Evolutionary conservation across 2,329 filamentous ascomycete species (phyloP).

Genomic region (Nemania sp.): DNA sequence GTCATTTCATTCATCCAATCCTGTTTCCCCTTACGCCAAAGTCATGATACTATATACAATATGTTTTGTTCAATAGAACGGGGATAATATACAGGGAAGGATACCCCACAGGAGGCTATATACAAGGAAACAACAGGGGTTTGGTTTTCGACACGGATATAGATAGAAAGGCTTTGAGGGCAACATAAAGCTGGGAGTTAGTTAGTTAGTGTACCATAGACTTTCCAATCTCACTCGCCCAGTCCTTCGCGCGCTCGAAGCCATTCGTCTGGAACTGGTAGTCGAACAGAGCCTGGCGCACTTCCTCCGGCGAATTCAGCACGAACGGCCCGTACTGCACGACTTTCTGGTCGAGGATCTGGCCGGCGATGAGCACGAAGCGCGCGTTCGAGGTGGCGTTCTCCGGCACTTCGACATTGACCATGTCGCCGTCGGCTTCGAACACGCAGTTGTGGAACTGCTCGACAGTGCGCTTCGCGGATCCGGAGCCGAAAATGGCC

Average conservation of each 20-base stretch:
- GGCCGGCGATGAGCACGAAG: slow-evolving; percentile 69
- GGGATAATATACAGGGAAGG: slow-evolving; percentile 6
- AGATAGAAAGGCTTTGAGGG: neutral
- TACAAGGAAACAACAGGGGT: slow-evolving; percentile 2
- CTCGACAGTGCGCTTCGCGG: slow-evolving; percentile 56
- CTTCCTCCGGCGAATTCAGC: slow-evolving; percentile 62
- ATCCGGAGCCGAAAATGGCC: slow-evolving; percentile 62
- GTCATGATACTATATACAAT: slow-evolving; percentile 14
- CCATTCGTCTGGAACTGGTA: slow-evolving; percentile 67
- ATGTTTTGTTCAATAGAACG: slow-evolving; percentile 1
- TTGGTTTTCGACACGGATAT: neutral
- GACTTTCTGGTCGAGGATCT: slow-evolving; percentile 69
- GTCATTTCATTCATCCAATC: slow-evolving; percentile 13
- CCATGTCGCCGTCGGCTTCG: slow-evolving; percentile 73
- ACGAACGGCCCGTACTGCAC: slow-evolving; percentile 76
- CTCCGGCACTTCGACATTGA: slow-evolving; percentile 70
- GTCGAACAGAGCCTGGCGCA: slow-evolving; percentile 68
- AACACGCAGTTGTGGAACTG: slow-evolving; percentile 91
- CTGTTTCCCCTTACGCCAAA: slow-evolving; percentile 10
- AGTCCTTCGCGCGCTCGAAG: slow-evolving; percentile 69
- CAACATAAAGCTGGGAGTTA: neutral
- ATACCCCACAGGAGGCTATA: slow-evolving; percentile 1
- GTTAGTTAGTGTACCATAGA: slow-evolving; percentile 35
- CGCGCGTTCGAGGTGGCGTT: slow-evolving; percentile 57
- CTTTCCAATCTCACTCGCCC: slow-evolving; percentile 63